Percentiles rank a stretch among this genome's conserved stretches.
Evolutionary conservation across 2,329 filamentous ascomycete genomes (phyloP).

Genomic region (Cryphonectria nitschkei): DNA sequence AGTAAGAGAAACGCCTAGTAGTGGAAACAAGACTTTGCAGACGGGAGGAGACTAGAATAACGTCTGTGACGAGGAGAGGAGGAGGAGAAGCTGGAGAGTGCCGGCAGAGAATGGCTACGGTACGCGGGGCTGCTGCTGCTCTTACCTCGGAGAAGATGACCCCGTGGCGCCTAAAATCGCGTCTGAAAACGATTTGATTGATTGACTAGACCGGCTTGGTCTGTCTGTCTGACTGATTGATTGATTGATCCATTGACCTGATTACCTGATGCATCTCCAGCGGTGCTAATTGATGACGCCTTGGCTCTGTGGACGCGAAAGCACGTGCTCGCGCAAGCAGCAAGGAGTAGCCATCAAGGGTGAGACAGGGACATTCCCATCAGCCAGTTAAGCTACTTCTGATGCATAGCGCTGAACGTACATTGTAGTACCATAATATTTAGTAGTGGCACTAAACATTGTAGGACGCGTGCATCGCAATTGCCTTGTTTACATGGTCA

Average conservation of each 20-base stretch:
- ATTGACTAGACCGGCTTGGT: background rate
- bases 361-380: background rate
- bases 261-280: background rate
- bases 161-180: background rate
- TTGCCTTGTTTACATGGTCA: background rate
- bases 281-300: background rate
- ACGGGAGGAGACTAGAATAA: background rate
- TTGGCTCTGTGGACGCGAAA: background rate
- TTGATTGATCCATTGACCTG: background rate
- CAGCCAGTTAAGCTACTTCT: background rate
- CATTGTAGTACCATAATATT: too few relatives aligned
- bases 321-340: background rate
- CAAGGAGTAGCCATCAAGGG: background rate
- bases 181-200: background rate
- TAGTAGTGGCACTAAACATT: background rate
- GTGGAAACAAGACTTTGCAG: too few relatives aligned
- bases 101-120: background rate
- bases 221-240: background rate
- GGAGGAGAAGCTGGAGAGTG: background rate
- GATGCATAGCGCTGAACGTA: too few relatives aligned
- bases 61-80: background rate
- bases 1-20: background rate
- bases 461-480: background rate
- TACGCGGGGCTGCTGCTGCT: background rate
- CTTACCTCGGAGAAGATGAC: background rate